phyloP scores from a whole-genome alignment of 257 asterid genomes.

The Gynochthodes officinalis region DNA sequence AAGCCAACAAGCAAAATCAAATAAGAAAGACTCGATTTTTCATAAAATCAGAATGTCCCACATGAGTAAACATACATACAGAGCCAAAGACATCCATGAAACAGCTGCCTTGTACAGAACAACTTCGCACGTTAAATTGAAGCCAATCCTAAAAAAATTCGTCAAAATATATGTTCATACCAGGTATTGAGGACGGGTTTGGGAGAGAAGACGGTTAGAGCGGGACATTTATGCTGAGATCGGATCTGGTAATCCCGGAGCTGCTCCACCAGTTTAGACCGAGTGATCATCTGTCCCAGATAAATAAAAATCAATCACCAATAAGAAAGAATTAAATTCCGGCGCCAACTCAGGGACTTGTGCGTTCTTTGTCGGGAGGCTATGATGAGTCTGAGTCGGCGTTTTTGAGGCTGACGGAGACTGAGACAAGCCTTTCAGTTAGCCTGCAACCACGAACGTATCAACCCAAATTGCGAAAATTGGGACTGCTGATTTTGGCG shows the following conservation, averaged over 20 bases:
- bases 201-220: slow-evolving; percentile 71
- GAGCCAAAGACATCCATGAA: background rate
- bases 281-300: slow-evolving; percentile 62
- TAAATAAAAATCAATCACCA: background rate
- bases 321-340: background rate
- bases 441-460: background rate
- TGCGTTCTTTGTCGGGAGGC: too few relatives aligned
- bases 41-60: background rate
- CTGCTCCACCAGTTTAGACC: slow-evolving; percentile 84
- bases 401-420: background rate
- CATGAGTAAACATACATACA: background rate
- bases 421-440: background rate
- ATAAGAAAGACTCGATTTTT: background rate
- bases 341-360: background rate
- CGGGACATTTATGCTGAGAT: slow-evolving; percentile 76
- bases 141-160: background rate
- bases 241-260: slow-evolving; percentile 93
- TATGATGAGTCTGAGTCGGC: background rate
- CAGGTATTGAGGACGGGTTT: slow-evolving; percentile 63
- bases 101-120: background rate
- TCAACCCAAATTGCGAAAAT: too few relatives aligned
- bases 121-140: background rate
- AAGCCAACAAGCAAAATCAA: background rate
- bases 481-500: too few relatives aligned
- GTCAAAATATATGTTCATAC: slow-evolving; percentile 15